Evolutionary conservation across 2,329 filamentous ascomycete genomes (phyloP).

Genomic region (Emericellopsis atlantica): DNA sequence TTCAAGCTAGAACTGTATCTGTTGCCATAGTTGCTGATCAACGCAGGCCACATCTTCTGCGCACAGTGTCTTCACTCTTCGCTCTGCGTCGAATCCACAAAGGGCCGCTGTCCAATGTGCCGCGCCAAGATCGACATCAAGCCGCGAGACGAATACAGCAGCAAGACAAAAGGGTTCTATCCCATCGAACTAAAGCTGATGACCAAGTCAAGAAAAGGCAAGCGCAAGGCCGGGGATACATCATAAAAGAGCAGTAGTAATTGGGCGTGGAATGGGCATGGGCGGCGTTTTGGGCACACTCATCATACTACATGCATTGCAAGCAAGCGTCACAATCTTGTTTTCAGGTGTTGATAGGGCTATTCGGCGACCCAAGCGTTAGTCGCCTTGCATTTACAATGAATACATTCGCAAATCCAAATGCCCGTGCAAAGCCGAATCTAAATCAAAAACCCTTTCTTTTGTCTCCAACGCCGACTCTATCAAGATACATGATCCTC

Average conservation of each 20-base stretch:
- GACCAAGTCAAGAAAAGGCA: slow-evolving; percentile 40
- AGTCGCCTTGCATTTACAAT: neutral
- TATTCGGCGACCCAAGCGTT: no score
- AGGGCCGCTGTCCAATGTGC: slow-evolving; percentile 51
- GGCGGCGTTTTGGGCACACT: no score
- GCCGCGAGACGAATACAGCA: slow-evolving; percentile 23
- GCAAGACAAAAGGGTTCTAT: slow-evolving; percentile 40
- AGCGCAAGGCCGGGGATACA: slow-evolving; percentile 9
- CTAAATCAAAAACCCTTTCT: no score
- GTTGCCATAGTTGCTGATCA: neutral
- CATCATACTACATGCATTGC: no score
- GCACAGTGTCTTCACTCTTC: slow-evolving; percentile 49
- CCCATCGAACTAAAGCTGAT: slow-evolving; percentile 50
- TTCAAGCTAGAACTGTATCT: neutral
- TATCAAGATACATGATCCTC: no score
- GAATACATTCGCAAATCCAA: neutral
- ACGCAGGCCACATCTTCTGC: slow-evolving; percentile 50
- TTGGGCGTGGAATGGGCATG: no score
- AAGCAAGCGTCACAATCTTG: no score
- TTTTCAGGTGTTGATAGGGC: no score
- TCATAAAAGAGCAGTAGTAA: no score
- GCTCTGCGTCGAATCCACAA: slow-evolving; percentile 41
- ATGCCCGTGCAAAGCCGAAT: neutral
- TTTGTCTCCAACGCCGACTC: no score
- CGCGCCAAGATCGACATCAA: slow-evolving; percentile 43